A percentile compares a stretch with the other conserved stretches of the same genome.
Conservation (phyloP, 2,329 filamentous ascomycete species). For the Beauveria sp. region DNA sequence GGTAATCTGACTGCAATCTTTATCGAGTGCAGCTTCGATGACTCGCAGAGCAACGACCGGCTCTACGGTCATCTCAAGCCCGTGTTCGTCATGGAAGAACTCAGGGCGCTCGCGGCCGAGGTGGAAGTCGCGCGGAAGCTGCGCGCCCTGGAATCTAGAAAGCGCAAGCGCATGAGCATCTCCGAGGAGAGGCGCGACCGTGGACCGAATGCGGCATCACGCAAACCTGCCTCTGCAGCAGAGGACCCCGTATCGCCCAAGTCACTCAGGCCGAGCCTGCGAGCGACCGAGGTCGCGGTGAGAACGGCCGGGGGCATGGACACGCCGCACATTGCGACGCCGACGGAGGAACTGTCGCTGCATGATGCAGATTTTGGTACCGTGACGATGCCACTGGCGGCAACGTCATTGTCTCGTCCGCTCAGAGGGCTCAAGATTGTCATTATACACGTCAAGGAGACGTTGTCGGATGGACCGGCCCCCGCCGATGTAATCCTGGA, state of each 20-base stretch:
- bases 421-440: slow-evolving; percentile 71
- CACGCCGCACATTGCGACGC: slow-evolving; percentile 38
- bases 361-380: slow-evolving; percentile 24
- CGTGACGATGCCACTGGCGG: slow-evolving; percentile 14
- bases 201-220: slow-evolving; percentile 15
- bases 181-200: slow-evolving; percentile 19
- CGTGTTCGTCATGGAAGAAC: slow-evolving; percentile 70
- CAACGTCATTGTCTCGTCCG: slow-evolving; percentile 30
- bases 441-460: slow-evolving; percentile 92
- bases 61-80: slow-evolving; percentile 89
- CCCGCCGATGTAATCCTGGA: slow-evolving; percentile 57
- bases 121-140: slow-evolving; percentile 47
- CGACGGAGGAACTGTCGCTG: slow-evolving; percentile 39
- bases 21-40: slow-evolving; percentile 91
- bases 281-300: slow-evolving; percentile 14
- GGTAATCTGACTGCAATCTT: slow-evolving; percentile 74
- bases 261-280: slow-evolving; percentile 27
- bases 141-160: slow-evolving; percentile 39
- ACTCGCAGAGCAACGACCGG: slow-evolving; percentile 66
- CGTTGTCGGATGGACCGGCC: slow-evolving; percentile 62
- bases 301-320: slow-evolving; percentile 15
- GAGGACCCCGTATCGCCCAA: slow-evolving; percentile 47
- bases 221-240: slow-evolving; percentile 11
- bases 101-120: slow-evolving; percentile 62
- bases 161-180: slow-evolving; percentile 53